These are phyloP conservation scores for Glycine soja DNA, from an alignment of 306 rosid genomes.

Conservation along the genomic window DNA sequence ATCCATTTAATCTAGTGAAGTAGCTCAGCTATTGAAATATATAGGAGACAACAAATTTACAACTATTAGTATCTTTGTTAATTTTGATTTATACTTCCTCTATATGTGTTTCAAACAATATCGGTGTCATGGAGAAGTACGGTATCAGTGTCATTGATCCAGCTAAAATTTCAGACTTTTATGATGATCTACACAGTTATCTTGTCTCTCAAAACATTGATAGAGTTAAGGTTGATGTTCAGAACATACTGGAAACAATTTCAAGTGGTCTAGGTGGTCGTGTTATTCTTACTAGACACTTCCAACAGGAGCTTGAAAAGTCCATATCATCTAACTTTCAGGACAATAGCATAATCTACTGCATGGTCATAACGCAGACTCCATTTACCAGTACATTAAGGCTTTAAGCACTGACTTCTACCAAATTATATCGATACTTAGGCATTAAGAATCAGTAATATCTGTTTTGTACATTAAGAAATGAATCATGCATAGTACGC, in stretches of 20 bases:
- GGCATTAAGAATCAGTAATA: background rate
- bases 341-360: conserved; percentile 38
- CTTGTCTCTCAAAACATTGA: conserved; percentile 39
- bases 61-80: no score
- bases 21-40: no score
- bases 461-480: no score
- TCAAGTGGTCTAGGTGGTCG: conserved; percentile 34
- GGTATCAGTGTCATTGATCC: conserved; percentile 31
- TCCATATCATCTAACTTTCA: conserved; percentile 38
- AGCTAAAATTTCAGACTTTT: conserved; percentile 23
- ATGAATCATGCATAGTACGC: background rate
- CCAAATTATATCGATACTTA: background rate
- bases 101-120: background rate
- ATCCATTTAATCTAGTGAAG: no score
- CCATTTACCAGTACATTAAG: conserved; percentile 24
- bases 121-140: conserved; percentile 34
- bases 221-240: conserved; percentile 44
- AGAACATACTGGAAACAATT: conserved; percentile 27
- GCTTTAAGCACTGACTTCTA: background rate
- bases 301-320: conserved; percentile 36
- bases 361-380: conserved; percentile 25
- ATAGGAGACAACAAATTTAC: no score
- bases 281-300: conserved; percentile 35
- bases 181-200: conserved; percentile 38
- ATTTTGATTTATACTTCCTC: no score